Base-by-base conservation (phyloP, 352 stramenopile genomes). In the Aphanomyces euteiches region DNA sequence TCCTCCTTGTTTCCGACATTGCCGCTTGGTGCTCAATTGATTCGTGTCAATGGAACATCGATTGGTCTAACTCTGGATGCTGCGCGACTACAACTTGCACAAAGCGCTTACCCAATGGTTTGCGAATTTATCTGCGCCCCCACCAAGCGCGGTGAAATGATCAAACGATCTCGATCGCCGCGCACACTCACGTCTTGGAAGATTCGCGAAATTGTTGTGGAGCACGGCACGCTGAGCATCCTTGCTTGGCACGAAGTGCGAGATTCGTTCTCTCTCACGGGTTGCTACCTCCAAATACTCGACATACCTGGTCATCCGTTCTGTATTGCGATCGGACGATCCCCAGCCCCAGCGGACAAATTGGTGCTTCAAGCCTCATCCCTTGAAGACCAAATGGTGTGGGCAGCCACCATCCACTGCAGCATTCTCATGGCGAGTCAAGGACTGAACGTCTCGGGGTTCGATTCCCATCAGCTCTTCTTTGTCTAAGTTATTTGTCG, bases 381-480 rank as follows among this genome's bases (percentile, higher is more conserved):
- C 3, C 77, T 90, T 37, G 78, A 86, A n/a, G 85, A 95, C 67
- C 85, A 86, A n/a, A 80, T 93, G 70, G 86, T 93, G 69, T 95
- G 88, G 88, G 86, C 86, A 28, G 93, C 86, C 59, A 81, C 90
- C 45, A 83, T 95, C 56, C 92, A 93, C 76, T 95, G 88, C 78
- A 90, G 78, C 69, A 95, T 95, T 67, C 83, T 85, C 65, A 90
- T 95, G 78, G 84, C 90, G 15, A 92, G 86, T 38, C 86, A 94
- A 70, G 88, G 88, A 36, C 87, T 95, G 63, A 95, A 38, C 0
- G 47, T 48, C 15, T 21, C 4, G 12, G 36, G 53, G 48, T 12
- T 63, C 36, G 43, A 34, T 12, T 47, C 53, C 17, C 19, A 70
- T 8, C 12, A 28, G 2, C 64, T 45, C 5, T 70, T 70, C 21